Base-by-base conservation (phyloP, 177 flowering plant genomes). In the Vitis hybrid region DNA sequence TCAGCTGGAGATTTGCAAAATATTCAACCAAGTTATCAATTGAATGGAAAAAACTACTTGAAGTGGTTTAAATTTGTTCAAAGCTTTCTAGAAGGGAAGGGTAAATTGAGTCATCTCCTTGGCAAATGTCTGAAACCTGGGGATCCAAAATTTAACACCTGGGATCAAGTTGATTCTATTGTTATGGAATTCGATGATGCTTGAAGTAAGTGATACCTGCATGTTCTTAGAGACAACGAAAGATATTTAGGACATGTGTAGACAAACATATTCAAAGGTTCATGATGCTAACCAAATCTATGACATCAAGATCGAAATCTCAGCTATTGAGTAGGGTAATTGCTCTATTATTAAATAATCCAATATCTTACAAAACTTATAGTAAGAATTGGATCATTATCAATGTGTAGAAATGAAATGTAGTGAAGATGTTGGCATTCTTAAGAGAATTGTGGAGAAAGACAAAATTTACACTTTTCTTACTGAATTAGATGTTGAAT, bases 241-340 rank as follows among this genome's bases (percentile, higher is more conserved):
- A 4, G 6, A 50, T 9, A 50, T 8, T 8, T 8, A 4, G 52
- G 12, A 2, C 9, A 50, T 9, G 12, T 8, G 12, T 9, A 50
- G 4, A 50, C 3, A 50, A 12, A 50, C 26, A 23, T 23, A 23
- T 23, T 23, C 26, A 23, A 23, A 23, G 26, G 12, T 50, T 9
- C 2, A 4, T 50, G 52, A 8, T 50, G 11, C 52, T 50, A 4
- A 0, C 52, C 52, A 50, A 8, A 11, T 11, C 9, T 8, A 50
- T 8, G 51, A 50, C 0, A 50, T 50, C 9, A 8, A 50, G 51
- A 11, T 1, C 12, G 5, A 8, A 11, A 12, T 50, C 26, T 23
- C 0, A 2, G 0, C 26, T 2, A 23, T 0, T 23, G 3, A 23
- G 0, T 0, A 23, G 2, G 26, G 26, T 23, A 23, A 23, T 2